A percentile compares a stretch with the other conserved stretches of the same genome.
These are phyloP conservation scores for Suillus plorans DNA, from an alignment of 768 basidiomycete species.

Conservation along the genomic window DNA sequence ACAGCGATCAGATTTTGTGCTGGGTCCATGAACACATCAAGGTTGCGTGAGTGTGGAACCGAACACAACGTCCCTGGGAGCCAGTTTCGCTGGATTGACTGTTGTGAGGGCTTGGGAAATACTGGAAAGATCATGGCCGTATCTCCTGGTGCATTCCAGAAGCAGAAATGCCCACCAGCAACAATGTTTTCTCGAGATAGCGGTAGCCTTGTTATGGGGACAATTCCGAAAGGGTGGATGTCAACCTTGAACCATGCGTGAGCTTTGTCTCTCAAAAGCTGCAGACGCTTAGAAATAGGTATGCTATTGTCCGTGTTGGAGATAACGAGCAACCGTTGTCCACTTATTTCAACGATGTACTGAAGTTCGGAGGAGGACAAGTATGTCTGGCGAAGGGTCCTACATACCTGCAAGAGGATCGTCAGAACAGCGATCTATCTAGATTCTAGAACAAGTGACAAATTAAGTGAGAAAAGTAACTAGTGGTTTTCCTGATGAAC, in stretches of 20 bases:
- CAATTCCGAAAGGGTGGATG: background rate
- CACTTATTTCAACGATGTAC: background rate
- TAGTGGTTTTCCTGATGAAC: too few relatives aligned
- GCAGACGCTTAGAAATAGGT: background rate
- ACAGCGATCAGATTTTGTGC: background rate
- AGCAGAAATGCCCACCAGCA: background rate
- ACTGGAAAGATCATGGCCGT: background rate
- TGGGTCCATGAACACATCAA: background rate
- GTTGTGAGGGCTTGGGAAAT: background rate
- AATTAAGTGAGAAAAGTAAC: too few relatives aligned
- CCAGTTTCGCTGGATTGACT: background rate
- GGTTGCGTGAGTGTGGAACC: background rate
- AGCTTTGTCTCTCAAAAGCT: background rate
- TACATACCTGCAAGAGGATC: background rate
- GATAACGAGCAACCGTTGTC: background rate
- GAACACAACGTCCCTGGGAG: background rate
- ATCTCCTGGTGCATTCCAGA: background rate
- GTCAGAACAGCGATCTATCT: background rate
- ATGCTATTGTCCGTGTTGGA: background rate
- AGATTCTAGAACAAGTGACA: too few relatives aligned
- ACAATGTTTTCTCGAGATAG: rapidly evolving
- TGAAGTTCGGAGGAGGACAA: background rate
- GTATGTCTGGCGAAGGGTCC: background rate
- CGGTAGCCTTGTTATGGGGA: background rate
- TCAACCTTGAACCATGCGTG: background rate